Evolutionary conservation across 2,329 filamentous ascomycete species (phyloP), one percentile per base, ranked within the genome.

Genomic region (Karstenula rhodostoma): DNA sequence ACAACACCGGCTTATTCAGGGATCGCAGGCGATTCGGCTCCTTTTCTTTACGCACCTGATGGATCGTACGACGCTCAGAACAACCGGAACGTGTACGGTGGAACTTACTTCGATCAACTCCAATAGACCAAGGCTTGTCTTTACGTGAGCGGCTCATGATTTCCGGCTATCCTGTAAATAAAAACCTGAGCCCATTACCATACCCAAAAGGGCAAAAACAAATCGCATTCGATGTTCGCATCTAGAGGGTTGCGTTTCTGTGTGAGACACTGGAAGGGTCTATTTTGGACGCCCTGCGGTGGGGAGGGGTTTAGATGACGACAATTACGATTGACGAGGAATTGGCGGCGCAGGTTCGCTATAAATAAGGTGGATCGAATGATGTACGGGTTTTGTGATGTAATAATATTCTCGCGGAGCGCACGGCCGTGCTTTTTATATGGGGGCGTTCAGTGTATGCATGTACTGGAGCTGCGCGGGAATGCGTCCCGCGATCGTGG

Each of bases 11-110:
- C 44, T 32, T 29, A 27, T 48, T 17, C 44, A 4, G 25, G 23
- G 4, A 29, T 48, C n/a, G 22, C 23, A 19, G 8, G 23, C 27
- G 27, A 48, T 48, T 48, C 44, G 12, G 13, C 44, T 17, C 4
- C 44, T 8, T 48, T 29, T 48, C 44, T 48, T 29, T 48, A 48
- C 42, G 25, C 44, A n/a, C 22, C 44, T 32, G 44, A 19, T 48
- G 4, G 12, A 17, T 12, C 25, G 10, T 47, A 15, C 25, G 22
- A 27, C 15, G 22, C 44, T 29, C 22, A 22, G 23, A 17, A n/a
- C 13, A 22, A 27, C 23, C 22, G 44, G 12, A 22, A 47, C 2
- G 8, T 47, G 23, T 47, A 29, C 15, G 44, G 27, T 22, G 44
- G 25, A 7, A 17, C 22, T 29, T 12, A 27, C 23, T 47, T 15